Evolutionary conservation across 2,329 filamentous ascomycete species (phyloP).

Genomic region (Colletotrichum eleusines): DNA sequence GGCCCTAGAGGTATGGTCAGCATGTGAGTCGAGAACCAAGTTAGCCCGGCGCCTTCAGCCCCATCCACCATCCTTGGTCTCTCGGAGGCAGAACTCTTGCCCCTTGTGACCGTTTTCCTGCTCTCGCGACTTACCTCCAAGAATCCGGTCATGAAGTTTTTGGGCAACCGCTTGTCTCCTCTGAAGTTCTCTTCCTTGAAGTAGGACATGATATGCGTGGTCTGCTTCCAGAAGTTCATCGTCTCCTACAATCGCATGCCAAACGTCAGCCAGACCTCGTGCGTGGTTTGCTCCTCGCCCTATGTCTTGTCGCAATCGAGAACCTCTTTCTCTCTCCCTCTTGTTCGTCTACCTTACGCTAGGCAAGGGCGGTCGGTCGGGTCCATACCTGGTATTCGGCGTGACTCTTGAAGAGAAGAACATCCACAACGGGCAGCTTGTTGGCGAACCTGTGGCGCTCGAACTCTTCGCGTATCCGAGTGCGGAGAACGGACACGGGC

Average conservation of each 20-base stretch:
- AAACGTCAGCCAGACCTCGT: not conserved
- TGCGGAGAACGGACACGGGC: slow-evolving; percentile 87
- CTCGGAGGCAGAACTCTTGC: not conserved
- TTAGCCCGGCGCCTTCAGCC: not conserved
- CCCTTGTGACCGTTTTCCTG: not conserved
- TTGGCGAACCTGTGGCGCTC: slow-evolving; percentile 94
- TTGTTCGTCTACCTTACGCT: not conserved
- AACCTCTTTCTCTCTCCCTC: not conserved
- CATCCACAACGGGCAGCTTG: slow-evolving; percentile 88
- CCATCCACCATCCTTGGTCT: not conserved
- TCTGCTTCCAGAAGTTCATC: slow-evolving; percentile 99
- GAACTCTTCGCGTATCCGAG: slow-evolving; percentile 96
- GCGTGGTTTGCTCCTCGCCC: not conserved
- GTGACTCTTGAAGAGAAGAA: slow-evolving; percentile 90
- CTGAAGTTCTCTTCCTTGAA: slow-evolving; percentile 87
- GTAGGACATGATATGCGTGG: slow-evolving; percentile 95
- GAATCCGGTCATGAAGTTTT: slow-evolving; percentile 94
- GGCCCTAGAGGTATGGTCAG: slow-evolving; percentile 37
- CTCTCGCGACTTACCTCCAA: slow-evolving; percentile 77
- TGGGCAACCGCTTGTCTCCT: slow-evolving; percentile 82
- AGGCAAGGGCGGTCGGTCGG: slow-evolving; percentile 26
- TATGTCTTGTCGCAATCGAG: not conserved
- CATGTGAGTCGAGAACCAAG: not conserved
- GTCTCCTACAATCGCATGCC: slow-evolving; percentile 76
- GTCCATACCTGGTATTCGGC: slow-evolving; percentile 87